phyloP scores from a whole-genome alignment of 371 early-diverging fungal species.

The Mortierella sp. region DNA sequence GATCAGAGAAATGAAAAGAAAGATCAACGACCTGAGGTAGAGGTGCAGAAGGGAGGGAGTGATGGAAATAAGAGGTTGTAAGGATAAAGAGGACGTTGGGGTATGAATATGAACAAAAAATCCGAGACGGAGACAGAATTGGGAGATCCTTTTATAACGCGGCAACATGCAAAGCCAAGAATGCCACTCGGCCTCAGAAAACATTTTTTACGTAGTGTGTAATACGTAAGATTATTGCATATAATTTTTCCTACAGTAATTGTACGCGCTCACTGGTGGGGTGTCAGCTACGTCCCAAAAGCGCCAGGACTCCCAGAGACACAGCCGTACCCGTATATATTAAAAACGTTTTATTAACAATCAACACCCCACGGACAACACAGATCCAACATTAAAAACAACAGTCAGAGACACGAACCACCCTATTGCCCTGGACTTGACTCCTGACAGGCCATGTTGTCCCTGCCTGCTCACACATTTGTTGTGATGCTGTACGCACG shows the following conservation, averaged over 20 bases:
- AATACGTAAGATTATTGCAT: not conserved
- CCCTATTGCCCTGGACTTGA: not conserved
- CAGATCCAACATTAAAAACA: not conserved
- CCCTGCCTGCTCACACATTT: too few relatives aligned
- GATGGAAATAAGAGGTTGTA: not conserved
- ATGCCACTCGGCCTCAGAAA: too few relatives aligned
- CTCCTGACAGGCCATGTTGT: too few relatives aligned
- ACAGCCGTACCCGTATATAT: too few relatives aligned
- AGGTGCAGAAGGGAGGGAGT: not conserved
- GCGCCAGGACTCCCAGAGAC: too few relatives aligned
- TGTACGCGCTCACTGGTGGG: not conserved
- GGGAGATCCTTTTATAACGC: not conserved
- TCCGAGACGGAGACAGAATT: not conserved
- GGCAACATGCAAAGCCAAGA: not conserved
- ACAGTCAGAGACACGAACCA: conserved; percentile 1
- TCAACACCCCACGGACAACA: not conserved
- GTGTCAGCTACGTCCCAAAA: not conserved
- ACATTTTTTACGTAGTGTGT: too few relatives aligned
- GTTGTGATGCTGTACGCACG: too few relatives aligned
- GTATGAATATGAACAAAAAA: not conserved
- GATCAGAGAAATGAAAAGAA: not conserved
- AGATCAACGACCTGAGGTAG: not conserved
- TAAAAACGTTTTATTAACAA: not conserved
- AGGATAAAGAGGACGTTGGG: too few relatives aligned
- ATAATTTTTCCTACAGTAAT: not conserved